These are phyloP conservation scores for Candida succiphila DNA, from an alignment of 805 yeast genomes.

Conservation along the genomic window DNA sequence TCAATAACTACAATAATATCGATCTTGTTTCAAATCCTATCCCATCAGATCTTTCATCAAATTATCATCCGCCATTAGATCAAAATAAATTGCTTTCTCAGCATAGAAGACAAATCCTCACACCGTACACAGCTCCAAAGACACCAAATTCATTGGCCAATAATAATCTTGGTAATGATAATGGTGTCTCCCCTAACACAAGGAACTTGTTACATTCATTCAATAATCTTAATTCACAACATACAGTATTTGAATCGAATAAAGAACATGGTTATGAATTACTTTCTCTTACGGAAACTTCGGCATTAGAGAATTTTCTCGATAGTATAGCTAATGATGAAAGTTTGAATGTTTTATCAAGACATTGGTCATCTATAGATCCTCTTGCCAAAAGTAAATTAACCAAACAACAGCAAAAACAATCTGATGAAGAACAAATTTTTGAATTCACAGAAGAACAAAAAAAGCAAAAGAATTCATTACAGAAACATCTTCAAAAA, in stretches of 20 bases:
- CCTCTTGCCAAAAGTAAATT: slow-evolving; percentile 7
- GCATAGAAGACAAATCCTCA: slow-evolving; percentile 9
- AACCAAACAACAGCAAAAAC: not conserved
- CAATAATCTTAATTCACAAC: slow-evolving; percentile 14
- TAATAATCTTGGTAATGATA: not conserved
- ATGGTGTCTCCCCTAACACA: slow-evolving; percentile 21
- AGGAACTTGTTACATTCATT: slow-evolving; percentile 19
- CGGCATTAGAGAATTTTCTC: slow-evolving; percentile 24
- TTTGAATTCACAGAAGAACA: not conserved
- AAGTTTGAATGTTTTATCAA: slow-evolving; percentile 15
- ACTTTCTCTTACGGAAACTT: slow-evolving; percentile 22
- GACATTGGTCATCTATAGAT: slow-evolving; percentile 23
- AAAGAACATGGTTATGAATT: slow-evolving; percentile 12
- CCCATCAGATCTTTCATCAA: not conserved
- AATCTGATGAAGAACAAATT: not conserved
- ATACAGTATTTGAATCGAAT: not conserved
- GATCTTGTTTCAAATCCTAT: not conserved
- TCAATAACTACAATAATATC: slow-evolving; percentile 1
- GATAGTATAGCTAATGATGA: slow-evolving; percentile 26
- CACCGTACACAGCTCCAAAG: too few species aligned
- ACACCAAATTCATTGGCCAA: not conserved
- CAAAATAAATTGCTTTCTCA: slow-evolving; percentile 6
- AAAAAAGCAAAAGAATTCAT: not conserved
- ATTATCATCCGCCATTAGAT: not conserved
- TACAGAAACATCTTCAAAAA: not conserved